phyloP scores from a whole-genome alignment of 2,329 filamentous ascomycete genomes.

The Nemania sp. region DNA sequence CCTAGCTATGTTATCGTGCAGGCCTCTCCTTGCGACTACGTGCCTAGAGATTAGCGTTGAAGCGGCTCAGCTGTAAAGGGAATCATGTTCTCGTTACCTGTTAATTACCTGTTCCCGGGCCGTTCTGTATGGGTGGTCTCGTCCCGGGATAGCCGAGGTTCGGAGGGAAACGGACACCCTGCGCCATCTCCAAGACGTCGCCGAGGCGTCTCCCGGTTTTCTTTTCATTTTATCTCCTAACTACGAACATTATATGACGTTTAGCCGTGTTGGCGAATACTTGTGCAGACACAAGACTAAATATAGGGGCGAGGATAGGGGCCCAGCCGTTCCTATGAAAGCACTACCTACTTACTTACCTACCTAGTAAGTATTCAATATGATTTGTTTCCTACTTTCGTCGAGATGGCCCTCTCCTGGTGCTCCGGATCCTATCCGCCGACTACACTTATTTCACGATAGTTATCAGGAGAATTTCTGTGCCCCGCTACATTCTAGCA shows the following conservation, averaged over 20 bases:
- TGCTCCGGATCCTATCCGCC: conserved; percentile 3
- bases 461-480: neutral
- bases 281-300: neutral
- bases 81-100: conserved; percentile 3
- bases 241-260: too few species aligned
- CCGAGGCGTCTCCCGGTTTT: conserved; percentile 1
- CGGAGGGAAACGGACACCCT: too few species aligned
- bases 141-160: neutral
- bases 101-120: conserved; percentile 1
- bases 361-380: conserved; percentile 14
- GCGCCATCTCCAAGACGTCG: conserved; percentile 9
- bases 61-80: neutral
- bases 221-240: conserved; percentile 11
- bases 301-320: neutral
- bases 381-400: conserved; percentile 1
- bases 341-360: too few species aligned
- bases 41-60: conserved; percentile 6
- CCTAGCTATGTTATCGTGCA: neutral
- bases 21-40: conserved; percentile 5
- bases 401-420: conserved; percentile 1
- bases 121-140: conserved; percentile 4
- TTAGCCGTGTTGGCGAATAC: neutral
- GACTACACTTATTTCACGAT: conserved; percentile 3
- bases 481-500: conserved; percentile 1
- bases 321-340: conserved; percentile 5